These are phyloP conservation scores for Suhomyces bolitotheri DNA, from an alignment of 1,139 yeast genomes.

Conservation along the genomic window DNA sequence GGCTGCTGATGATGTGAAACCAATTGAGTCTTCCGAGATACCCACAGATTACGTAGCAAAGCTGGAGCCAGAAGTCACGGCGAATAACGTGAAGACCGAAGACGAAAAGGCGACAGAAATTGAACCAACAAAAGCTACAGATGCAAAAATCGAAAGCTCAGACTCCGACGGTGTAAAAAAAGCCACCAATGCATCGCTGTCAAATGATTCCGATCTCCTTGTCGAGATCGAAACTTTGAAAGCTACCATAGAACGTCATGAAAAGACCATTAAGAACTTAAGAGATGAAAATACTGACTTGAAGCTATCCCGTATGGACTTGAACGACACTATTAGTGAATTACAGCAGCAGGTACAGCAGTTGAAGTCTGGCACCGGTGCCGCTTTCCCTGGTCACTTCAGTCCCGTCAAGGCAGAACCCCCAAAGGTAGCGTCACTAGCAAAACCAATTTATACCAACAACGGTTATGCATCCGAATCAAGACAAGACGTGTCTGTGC, in stretches of 20 bases:
- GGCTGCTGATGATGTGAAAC: not conserved
- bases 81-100: constrained; percentile 7
- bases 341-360: constrained; percentile 26
- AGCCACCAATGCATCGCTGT: not conserved
- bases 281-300: constrained; percentile 49
- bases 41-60: too few species aligned
- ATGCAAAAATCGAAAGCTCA: too few species aligned
- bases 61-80: too few species aligned
- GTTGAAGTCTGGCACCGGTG: constrained; percentile 14
- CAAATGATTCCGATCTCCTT: constrained; percentile 5
- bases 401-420: constrained; percentile 5
- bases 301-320: constrained; percentile 49
- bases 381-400: constrained; percentile 9
- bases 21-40: constrained; percentile 1
- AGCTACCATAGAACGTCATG: constrained; percentile 27
- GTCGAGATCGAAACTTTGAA: constrained; percentile 17
- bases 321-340: constrained; percentile 36
- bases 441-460: constrained; percentile 36
- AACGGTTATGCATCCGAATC: constrained; percentile 39
- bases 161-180: constrained; percentile 9
- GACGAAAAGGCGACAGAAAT: constrained; percentile 2
- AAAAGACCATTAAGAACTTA: constrained; percentile 38
- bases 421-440: constrained; percentile 25
- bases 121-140: constrained; percentile 1
- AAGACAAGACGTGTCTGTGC: constrained; percentile 27